Base-by-base conservation (phyloP, 2,329 filamentous ascomycete species). In the Aspergillus sp. region DNA sequence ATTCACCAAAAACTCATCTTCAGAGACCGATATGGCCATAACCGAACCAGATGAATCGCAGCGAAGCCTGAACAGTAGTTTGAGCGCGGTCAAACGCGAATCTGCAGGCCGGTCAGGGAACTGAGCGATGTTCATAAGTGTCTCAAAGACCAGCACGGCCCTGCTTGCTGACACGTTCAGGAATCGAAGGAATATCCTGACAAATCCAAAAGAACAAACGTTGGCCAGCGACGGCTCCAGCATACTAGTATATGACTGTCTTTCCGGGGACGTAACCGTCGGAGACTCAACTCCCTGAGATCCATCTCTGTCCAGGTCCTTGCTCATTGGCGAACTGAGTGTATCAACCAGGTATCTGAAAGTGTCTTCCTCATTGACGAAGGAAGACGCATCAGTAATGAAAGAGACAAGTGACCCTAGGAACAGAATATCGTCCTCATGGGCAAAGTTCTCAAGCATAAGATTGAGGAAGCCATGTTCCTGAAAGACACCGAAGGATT, bases 31-130 rank as follows among this genome's bases (percentile, higher is more conserved):
- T 5, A 77, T 77, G 33, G 94, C 66, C 36, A 81, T 85, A 3
- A 95, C 72, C 27, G 79, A 74, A 43, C 88, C 76, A 7, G 81
- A 76, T 53, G 82, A 85, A 57, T 94, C 86, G 14, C 86, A 85
- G 37, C 88, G 75, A 17, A 95, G 64, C 26, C 88, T 77, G 53
- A 93, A 89, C 2, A 95, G 65, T 26, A 89, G 61, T 48, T 84
- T 86, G 67, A 88, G 75, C 2, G 80, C 78, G 8, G 78, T 79
- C 15, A 91, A 63, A 5, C 83, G 78, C 32, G 82, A 78, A 57
- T 84, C 78, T 5, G 71, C 65, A 37, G 82, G 80, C 39, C 72
- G 75, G 19, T 69, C 64, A 16, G 66, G 68, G 11, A 72, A 72
- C 42, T 70, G 71, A 4, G 72, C 76, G 43, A 86, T 76, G 32